phyloP scores from a whole-genome alignment of 1,284 basidiomycete genomes.

The Ustilago loliicola region DNA sequence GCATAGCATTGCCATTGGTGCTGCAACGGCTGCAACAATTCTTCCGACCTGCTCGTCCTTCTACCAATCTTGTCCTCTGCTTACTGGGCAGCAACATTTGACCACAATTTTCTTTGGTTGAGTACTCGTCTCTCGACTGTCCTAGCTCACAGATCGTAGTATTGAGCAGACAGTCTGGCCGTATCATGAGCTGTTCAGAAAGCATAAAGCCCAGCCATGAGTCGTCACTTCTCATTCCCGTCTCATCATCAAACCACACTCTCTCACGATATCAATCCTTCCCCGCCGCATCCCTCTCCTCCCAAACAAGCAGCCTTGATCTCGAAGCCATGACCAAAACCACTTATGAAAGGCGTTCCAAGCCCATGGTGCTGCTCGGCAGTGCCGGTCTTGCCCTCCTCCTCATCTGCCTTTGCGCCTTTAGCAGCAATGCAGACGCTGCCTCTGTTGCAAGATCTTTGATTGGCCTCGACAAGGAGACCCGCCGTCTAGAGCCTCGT shows the following conservation, averaged over 20 bases:
- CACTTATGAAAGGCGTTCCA: constrained; percentile 14
- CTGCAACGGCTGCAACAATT: neutral
- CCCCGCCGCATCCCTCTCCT: no score
- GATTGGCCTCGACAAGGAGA: constrained; percentile 28
- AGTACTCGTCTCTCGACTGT: neutral
- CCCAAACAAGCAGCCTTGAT: constrained; percentile 9
- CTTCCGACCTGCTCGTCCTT: no score
- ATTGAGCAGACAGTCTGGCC: neutral
- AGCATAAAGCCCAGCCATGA: constrained; percentile 31
- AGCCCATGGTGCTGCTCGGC: constrained; percentile 42
- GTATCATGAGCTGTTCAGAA: neutral
- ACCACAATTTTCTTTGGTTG: neutral
- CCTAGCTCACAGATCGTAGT: neutral
- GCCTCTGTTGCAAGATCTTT: constrained; percentile 38
- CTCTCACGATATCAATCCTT: neutral
- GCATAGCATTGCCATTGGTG: no score
- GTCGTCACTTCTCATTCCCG: constrained; percentile 12
- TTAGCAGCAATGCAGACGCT: constrained; percentile 40
- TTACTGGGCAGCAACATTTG: no score
- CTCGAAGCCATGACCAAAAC: constrained; percentile 35
- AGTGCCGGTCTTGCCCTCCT: constrained; percentile 48
- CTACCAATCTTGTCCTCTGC: no score
- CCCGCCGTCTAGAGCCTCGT: constrained; percentile 20
- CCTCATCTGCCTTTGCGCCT: constrained; percentile 48
- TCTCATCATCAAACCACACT: neutral